These are phyloP conservation scores for Mycena indigotica DNA, from an alignment of 768 basidiomycete genomes.

Conservation along the genomic window DNA sequence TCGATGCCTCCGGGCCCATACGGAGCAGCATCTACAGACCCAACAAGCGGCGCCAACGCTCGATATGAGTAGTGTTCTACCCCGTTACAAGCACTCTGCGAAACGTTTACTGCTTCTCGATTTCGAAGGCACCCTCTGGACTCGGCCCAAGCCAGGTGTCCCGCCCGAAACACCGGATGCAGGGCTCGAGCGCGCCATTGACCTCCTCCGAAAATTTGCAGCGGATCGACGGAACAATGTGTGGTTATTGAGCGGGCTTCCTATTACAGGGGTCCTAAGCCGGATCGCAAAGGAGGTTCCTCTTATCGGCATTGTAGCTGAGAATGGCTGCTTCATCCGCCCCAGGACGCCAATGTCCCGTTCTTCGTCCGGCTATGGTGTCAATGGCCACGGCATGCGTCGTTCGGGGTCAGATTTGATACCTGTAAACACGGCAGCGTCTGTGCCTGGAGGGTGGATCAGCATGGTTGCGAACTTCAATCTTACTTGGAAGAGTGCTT, in stretches of 20 bases:
- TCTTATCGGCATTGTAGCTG: slow-evolving; percentile 77
- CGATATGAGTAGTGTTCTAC: slow-evolving; percentile 54
- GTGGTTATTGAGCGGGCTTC: slow-evolving; percentile 79
- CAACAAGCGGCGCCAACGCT: slow-evolving; percentile 37
- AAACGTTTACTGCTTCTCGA: slow-evolving; percentile 73
- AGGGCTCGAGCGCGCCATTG: slow-evolving; percentile 42
- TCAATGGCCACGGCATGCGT: slow-evolving; percentile 1
- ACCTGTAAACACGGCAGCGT: slow-evolving; percentile 24
- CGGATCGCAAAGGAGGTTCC: slow-evolving; percentile 62
- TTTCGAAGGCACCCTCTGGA: slow-evolving; percentile 82
- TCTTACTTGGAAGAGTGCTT: slow-evolving; percentile 77
- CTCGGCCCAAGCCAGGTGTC: slow-evolving; percentile 52
- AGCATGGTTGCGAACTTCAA: slow-evolving; percentile 81
- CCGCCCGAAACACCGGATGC: slow-evolving; percentile 35
- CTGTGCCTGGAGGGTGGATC: slow-evolving; percentile 57
- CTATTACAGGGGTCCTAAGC: slow-evolving; percentile 64
- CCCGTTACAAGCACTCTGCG: slow-evolving; percentile 65
- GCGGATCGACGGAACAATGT: slow-evolving; percentile 74
- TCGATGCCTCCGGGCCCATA: slow-evolving; percentile 70
- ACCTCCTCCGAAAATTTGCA: slow-evolving; percentile 57
- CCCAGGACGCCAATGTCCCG: slow-evolving; percentile 37
- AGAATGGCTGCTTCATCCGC: slow-evolving; percentile 87
- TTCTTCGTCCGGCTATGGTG: slow-evolving; percentile 10
- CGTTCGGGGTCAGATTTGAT: slow-evolving; percentile 10
- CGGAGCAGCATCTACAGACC: slow-evolving; percentile 54